A percentile compares a stretch with the other conserved stretches of the same genome.
Evolutionary conservation across 495 filamentous ascomycete species (phyloP).

Genomic region (Penicillium goetzii): DNA sequence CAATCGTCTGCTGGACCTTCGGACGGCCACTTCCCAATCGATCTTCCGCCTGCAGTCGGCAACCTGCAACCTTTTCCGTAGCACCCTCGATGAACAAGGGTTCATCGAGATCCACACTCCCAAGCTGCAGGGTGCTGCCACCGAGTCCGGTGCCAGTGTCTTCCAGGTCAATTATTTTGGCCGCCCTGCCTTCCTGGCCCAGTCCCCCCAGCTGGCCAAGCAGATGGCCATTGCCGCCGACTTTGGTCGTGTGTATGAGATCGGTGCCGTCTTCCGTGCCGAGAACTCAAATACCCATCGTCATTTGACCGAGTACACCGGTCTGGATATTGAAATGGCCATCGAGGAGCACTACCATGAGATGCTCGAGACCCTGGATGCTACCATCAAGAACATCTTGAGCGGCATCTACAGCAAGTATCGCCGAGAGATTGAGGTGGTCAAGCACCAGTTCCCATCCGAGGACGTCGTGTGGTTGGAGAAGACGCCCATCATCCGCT

Average conservation of each 20-base stretch:
- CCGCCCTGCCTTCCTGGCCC: slow-evolving; percentile 79
- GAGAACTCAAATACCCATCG: slow-evolving; percentile 95
- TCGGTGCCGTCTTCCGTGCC: slow-evolving; percentile 87
- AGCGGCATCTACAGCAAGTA: slow-evolving; percentile 66
- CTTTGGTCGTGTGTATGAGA: slow-evolving; percentile 83
- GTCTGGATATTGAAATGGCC: slow-evolving; percentile 94
- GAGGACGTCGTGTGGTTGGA: slow-evolving; percentile 79
- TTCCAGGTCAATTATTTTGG: slow-evolving; percentile 88
- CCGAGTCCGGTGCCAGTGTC: slow-evolving; percentile 89
- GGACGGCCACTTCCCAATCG: slow-evolving; percentile 81
- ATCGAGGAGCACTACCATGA: slow-evolving; percentile 90
- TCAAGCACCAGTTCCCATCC: slow-evolving; percentile 68
- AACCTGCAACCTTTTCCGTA: slow-evolving; percentile 77
- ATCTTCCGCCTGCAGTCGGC: slow-evolving; percentile 80
- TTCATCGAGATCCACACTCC: slow-evolving; percentile 92
- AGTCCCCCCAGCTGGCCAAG: slow-evolving; percentile 93
- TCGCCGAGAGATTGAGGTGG: slow-evolving; percentile 67
- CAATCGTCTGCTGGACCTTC: slow-evolving; percentile 86
- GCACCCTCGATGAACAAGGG: slow-evolving; percentile 67
- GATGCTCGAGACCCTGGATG: slow-evolving; percentile 74
- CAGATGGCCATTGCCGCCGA: slow-evolving; percentile 92
- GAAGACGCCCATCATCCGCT: slow-evolving; percentile 78
- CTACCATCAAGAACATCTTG: slow-evolving; percentile 82
- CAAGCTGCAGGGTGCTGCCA: slow-evolving; percentile 83
- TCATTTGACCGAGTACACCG: slow-evolving; percentile 95